phyloP scores from a whole-genome alignment of 2,329 filamentous ascomycete genomes.

The Beauveria sp. region DNA sequence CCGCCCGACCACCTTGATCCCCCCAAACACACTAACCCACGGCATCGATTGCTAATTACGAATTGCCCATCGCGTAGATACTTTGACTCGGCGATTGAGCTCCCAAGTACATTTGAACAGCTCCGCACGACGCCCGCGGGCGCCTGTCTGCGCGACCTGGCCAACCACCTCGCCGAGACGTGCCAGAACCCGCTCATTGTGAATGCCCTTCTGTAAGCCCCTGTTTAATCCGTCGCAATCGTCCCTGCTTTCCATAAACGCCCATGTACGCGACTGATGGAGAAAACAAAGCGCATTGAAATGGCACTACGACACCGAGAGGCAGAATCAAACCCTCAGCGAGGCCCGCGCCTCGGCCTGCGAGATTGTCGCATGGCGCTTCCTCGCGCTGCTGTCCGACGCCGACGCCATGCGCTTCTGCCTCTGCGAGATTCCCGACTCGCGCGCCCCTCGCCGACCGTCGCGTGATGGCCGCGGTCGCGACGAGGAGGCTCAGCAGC shows the following conservation, averaged over 20 bases:
- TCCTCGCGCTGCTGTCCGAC: constrained; percentile 63
- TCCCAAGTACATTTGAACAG: constrained; percentile 67
- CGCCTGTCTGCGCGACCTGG: constrained; percentile 47
- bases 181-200: constrained; percentile 64
- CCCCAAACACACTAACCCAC: no score
- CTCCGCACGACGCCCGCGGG: constrained; percentile 59
- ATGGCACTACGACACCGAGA: constrained; percentile 61
- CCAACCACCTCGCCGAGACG: constrained; percentile 54
- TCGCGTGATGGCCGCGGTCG: constrained; percentile 6
- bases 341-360: constrained; percentile 65
- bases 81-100: constrained; percentile 52
- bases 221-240: not conserved
- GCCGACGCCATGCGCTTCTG: constrained; percentile 67
- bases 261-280: not conserved
- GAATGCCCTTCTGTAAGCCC: constrained; percentile 63
- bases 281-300: constrained; percentile 52
- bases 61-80: constrained; percentile 35
- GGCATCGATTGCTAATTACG: not conserved
- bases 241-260: no score
- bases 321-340: constrained; percentile 57
- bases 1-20: no score
- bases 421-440: constrained; percentile 59
- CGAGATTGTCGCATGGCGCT: constrained; percentile 76
- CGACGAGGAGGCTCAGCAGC: constrained; percentile 40
- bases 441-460: constrained; percentile 5